A percentile compares a stretch with the other conserved stretches of the same genome.
Evolutionary conservation across 2,329 filamentous ascomycete genomes (phyloP).

Genomic region (Ascomycota sp.): DNA sequence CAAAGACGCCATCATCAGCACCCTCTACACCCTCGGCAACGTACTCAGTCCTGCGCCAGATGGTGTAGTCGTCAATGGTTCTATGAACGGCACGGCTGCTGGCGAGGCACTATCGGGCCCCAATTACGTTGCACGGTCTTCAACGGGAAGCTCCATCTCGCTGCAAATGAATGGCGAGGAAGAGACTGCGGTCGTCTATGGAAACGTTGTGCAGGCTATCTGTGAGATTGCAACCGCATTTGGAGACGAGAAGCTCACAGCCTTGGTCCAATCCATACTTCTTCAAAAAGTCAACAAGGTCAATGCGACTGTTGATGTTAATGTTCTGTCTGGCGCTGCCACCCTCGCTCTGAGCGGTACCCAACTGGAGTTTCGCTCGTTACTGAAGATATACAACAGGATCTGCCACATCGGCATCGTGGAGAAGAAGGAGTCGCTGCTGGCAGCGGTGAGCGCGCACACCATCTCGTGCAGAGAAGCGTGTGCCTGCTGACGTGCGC

Average conservation of each 20-base stretch:
- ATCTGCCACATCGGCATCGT: conserved; percentile 51
- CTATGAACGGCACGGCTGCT: conserved; percentile 19
- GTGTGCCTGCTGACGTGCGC: neutral
- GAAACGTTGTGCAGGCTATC: conserved; percentile 84
- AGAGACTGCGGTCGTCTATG: conserved; percentile 54
- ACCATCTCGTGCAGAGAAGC: neutral
- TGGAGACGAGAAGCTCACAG: conserved; percentile 77
- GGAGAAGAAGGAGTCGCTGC: conserved; percentile 41
- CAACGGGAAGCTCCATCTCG: conserved; percentile 58
- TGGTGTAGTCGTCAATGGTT: conserved; percentile 28
- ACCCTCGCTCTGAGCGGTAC: conserved; percentile 55
- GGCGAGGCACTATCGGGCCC: conserved; percentile 17
- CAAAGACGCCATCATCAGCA: conserved; percentile 83
- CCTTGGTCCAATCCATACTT: conserved; percentile 81
- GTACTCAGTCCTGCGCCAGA: conserved; percentile 56
- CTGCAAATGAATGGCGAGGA: conserved; percentile 54
- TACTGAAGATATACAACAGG: conserved; percentile 65
- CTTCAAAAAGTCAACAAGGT: conserved; percentile 87
- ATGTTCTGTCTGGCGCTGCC: conserved; percentile 66
- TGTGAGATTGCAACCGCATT: conserved; percentile 68
- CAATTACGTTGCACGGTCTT: conserved; percentile 31
- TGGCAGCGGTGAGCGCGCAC: conserved; percentile 36
- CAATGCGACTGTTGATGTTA: conserved; percentile 55
- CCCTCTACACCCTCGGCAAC: conserved; percentile 88
- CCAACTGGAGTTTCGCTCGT: conserved; percentile 58